A percentile compares a stretch with the other conserved stretches of the same genome.
Evolutionary conservation across 805 yeast genomes (phyloP).

Genomic region (Myxozyma melibiosi): DNA sequence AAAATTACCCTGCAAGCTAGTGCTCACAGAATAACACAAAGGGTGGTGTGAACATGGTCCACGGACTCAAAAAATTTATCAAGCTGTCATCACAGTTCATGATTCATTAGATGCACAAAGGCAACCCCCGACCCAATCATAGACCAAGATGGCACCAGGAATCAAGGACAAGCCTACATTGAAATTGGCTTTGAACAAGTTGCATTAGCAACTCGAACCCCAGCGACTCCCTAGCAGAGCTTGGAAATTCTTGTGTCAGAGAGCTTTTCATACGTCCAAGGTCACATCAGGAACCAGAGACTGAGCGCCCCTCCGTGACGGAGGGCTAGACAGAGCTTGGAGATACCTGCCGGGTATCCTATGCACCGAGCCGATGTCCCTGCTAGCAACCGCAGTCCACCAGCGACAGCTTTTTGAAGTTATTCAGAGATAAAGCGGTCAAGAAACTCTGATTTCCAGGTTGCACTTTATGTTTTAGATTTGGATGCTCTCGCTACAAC

Average conservation of each 20-base stretch:
- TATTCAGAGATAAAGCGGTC: constrained; percentile 9
- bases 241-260: background rate
- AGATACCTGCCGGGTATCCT: too few relatives aligned
- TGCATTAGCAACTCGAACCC: background rate
- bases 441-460: constrained; percentile 8
- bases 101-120: background rate
- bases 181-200: constrained; percentile 11
- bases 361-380: too few relatives aligned
- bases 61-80: constrained; percentile 3
- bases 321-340: too few relatives aligned
- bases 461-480: too few relatives aligned
- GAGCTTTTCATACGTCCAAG: background rate
- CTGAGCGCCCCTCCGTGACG: too few relatives aligned
- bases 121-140: background rate
- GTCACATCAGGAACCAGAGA: background rate
- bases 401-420: constrained; percentile 11
- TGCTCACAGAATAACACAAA: background rate
- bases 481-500: too few relatives aligned
- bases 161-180: constrained; percentile 11
- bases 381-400: constrained; percentile 13
- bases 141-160: background rate
- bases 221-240: background rate
- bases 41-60: constrained; percentile 10
- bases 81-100: background rate
- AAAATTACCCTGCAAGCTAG: too few relatives aligned